Evolutionary conservation across 768 basidiomycete genomes (phyloP).

Genomic region (Leccinum rimulosum): DNA sequence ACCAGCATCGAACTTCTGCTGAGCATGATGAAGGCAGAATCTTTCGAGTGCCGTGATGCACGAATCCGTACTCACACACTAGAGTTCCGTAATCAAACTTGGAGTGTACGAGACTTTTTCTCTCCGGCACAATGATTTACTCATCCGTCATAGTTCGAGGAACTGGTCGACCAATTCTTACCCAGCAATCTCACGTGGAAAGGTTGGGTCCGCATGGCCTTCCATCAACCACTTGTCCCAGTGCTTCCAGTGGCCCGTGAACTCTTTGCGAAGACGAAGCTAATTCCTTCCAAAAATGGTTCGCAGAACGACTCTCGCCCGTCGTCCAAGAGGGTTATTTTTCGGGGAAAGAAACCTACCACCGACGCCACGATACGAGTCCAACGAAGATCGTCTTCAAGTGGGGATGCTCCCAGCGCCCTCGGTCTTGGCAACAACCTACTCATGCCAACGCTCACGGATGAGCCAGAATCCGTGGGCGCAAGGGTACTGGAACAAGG

Average conservation of each 20-base stretch:
- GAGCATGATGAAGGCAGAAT: conserved; percentile 79
- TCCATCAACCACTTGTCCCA: conserved; percentile 75
- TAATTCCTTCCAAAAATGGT: conserved; percentile 45
- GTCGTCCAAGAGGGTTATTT: conserved; percentile 19
- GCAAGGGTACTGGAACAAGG: conserved; percentile 15
- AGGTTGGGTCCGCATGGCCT: conserved; percentile 82
- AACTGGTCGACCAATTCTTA: conserved; percentile 74
- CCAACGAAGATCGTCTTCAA: conserved; percentile 25
- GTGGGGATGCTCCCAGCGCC: conserved; percentile 1
- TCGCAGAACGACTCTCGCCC: conserved; percentile 29
- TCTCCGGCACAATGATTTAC: conserved; percentile 7
- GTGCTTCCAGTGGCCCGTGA: conserved; percentile 79
- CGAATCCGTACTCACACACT: conserved; percentile 77
- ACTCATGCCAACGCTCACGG: conserved; percentile 34
- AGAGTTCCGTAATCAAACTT: conserved; percentile 79
- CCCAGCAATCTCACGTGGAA: conserved; percentile 76
- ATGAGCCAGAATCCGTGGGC: conserved; percentile 42
- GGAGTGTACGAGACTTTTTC: conserved; percentile 56
- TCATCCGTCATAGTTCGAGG: conserved; percentile 57
- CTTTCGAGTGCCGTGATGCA: conserved; percentile 79
- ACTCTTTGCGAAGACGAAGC: conserved; percentile 74
- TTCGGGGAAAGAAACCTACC: conserved; percentile 20
- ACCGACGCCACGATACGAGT: conserved; percentile 13
- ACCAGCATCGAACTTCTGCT: conserved; percentile 66
- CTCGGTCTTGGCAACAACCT: conserved; percentile 10